Conservation (phyloP, 768 basidiomycete species). For the Kwoniella dendrophila region DNA sequence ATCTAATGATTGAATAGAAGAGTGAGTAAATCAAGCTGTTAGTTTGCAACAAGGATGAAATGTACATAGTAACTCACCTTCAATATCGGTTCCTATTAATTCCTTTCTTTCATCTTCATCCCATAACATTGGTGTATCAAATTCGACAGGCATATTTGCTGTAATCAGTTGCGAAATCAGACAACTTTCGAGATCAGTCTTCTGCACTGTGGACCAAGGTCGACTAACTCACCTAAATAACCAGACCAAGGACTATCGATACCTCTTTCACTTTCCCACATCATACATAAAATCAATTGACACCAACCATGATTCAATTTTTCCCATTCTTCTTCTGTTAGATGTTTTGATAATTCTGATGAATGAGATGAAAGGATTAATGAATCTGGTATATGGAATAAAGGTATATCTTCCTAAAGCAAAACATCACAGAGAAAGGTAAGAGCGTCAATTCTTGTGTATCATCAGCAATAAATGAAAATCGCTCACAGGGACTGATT, state of each 20-base stretch:
- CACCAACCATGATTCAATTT: constrained; percentile 75
- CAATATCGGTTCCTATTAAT: constrained; percentile 79
- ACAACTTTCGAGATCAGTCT: background rate
- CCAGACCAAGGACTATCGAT: constrained; percentile 67
- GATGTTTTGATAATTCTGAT: constrained; percentile 64
- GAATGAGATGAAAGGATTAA: constrained; percentile 79
- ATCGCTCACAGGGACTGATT: constrained; percentile 68
- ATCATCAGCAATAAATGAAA: background rate
- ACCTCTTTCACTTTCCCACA: constrained; percentile 83
- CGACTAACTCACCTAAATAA: constrained; percentile 67
- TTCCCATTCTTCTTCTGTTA: constrained; percentile 71
- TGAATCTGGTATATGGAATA: constrained; percentile 80
- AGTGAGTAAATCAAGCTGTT: background rate
- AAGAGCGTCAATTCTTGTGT: background rate
- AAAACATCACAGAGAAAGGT: background rate
- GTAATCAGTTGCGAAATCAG: background rate
- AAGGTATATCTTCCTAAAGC: constrained; percentile 67
- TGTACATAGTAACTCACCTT: constrained; percentile 61
- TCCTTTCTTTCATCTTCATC: constrained; percentile 68
- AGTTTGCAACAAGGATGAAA: background rate
- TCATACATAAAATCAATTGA: constrained; percentile 86
- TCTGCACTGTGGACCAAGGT: background rate
- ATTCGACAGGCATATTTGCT: constrained; percentile 71
- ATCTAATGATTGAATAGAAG: constrained; percentile 59
- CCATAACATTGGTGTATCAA: constrained; percentile 98